A percentile compares a stretch with the other conserved stretches of the same genome.
phyloP scores from a whole-genome alignment of 108 stramenopile species.

The Cyclostephanos invisitatus region DNA sequence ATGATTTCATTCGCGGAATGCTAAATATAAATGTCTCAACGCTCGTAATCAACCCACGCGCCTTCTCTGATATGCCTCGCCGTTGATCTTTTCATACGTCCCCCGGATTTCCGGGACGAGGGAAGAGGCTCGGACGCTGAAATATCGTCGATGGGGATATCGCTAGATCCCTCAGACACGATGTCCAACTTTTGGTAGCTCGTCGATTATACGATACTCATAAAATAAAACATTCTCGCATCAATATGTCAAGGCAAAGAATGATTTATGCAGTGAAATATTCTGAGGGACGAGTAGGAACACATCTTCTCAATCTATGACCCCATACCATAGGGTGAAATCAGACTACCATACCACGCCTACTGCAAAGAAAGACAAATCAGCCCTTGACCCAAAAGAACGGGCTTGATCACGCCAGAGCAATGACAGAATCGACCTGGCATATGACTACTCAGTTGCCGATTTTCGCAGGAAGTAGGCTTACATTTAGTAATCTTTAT shows the following conservation, averaged over 20 bases:
- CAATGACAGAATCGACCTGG: too few relatives aligned
- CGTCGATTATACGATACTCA: not conserved
- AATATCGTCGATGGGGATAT: not conserved
- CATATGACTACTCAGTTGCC: too few relatives aligned
- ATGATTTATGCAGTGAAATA: not conserved
- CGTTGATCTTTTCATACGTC: not conserved
- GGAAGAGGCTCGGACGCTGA: constrained; percentile 6
- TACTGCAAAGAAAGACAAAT: too few relatives aligned
- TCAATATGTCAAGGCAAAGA: not conserved
- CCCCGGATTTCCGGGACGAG: not conserved
- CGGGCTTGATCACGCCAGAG: too few relatives aligned
- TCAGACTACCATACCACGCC: too few relatives aligned
- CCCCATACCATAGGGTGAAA: too few relatives aligned
- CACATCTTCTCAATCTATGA: too few relatives aligned
- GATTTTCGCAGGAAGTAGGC: too few relatives aligned
- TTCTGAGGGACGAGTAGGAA: too few relatives aligned
- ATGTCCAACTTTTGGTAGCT: constrained; percentile 16
- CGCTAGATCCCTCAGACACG: constrained; percentile 5
- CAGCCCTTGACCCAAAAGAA: too few relatives aligned
- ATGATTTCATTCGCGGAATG: not conserved
- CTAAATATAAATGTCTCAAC: not conserved
- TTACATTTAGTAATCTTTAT: too few relatives aligned
- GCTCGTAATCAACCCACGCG: not conserved
- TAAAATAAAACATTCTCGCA: not conserved
- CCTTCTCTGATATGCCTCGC: not conserved